A percentile compares a stretch with the other conserved stretches of the same genome.
Conservation (phyloP, 495 filamentous ascomycete genomes). For the Aspergillus sclerotiicarbonarius region DNA sequence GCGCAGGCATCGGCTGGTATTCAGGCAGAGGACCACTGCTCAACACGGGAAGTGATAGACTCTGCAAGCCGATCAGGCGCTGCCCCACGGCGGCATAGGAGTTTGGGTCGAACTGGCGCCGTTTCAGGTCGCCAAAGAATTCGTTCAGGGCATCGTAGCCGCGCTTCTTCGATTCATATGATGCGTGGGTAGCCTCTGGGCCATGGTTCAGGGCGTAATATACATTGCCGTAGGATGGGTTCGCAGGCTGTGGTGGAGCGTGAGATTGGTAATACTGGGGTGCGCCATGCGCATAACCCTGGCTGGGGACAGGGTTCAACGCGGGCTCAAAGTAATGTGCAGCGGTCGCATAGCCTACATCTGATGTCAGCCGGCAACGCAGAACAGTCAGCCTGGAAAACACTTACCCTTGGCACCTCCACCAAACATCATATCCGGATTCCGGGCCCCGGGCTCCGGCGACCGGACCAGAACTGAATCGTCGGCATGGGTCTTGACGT, state of each 20-base stretch:
- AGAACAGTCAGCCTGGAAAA: slow-evolving; percentile 1
- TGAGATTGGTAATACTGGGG: slow-evolving; percentile 62
- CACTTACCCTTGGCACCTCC: slow-evolving; percentile 37
- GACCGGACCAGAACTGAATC: slow-evolving; percentile 86
- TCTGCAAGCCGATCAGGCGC: slow-evolving; percentile 71
- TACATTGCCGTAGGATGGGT: slow-evolving; percentile 65
- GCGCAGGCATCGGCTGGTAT: slow-evolving; percentile 59
- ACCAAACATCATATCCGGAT: slow-evolving; percentile 54
- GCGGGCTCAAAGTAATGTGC: slow-evolving; percentile 47
- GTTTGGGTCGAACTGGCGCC: slow-evolving; percentile 78
- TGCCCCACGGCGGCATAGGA: slow-evolving; percentile 81
- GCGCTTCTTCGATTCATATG: slow-evolving; percentile 72
- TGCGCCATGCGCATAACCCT: slow-evolving; percentile 46
- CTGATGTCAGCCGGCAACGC: slow-evolving; percentile 3
- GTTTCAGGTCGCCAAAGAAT: slow-evolving; percentile 89
- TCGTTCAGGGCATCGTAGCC: slow-evolving; percentile 86
- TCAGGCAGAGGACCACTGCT: slow-evolving; percentile 59
- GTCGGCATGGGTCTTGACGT: slow-evolving; percentile 99
- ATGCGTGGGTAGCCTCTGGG: slow-evolving; percentile 40
- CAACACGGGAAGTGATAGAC: slow-evolving; percentile 65
- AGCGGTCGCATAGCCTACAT: slow-evolving; percentile 37
- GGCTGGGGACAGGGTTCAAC: slow-evolving; percentile 37
- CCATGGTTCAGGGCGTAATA: slow-evolving; percentile 65
- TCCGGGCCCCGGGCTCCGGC: slow-evolving; percentile 59
- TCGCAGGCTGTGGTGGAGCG: slow-evolving; percentile 45